Evolutionary conservation across 2,329 filamentous ascomycete genomes (phyloP).

Genomic region (Fusarium hostae): DNA sequence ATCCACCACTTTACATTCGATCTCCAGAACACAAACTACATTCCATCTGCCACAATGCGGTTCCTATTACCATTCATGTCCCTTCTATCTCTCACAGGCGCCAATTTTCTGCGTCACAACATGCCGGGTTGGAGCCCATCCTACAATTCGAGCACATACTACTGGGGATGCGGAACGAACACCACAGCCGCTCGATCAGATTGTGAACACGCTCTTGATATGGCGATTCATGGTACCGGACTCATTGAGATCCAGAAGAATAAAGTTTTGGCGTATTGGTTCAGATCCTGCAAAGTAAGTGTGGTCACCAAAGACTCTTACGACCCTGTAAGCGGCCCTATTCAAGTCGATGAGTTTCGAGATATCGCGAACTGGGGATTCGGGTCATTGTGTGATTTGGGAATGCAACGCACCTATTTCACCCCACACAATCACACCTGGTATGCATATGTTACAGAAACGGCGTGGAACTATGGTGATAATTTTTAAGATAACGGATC

Average conservation of each 20-base stretch:
- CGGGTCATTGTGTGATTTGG: background rate
- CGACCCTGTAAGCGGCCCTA: background rate
- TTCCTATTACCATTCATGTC: background rate
- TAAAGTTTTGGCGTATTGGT: background rate
- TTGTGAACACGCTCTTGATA: background rate
- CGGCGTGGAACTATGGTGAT: background rate
- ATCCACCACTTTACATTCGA: background rate
- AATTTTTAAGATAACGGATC: background rate
- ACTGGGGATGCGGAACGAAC: background rate
- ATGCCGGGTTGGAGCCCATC: background rate
- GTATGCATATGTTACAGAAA: background rate
- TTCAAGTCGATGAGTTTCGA: background rate
- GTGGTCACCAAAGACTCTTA: fast-evolving
- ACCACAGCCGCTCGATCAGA: background rate
- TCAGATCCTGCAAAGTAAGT: background rate
- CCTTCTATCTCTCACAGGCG: background rate
- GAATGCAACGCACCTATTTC: background rate
- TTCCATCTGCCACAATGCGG: background rate
- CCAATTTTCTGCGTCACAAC: background rate
- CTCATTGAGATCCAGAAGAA: background rate
- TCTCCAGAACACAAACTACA: background rate
- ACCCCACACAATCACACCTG: conserved; percentile 1
- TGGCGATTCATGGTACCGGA: background rate
- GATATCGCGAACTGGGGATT: background rate
- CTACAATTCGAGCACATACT: background rate